Base-by-base conservation (phyloP, 495 filamentous ascomycete genomes). In the Neurospora tetrasperma region DNA sequence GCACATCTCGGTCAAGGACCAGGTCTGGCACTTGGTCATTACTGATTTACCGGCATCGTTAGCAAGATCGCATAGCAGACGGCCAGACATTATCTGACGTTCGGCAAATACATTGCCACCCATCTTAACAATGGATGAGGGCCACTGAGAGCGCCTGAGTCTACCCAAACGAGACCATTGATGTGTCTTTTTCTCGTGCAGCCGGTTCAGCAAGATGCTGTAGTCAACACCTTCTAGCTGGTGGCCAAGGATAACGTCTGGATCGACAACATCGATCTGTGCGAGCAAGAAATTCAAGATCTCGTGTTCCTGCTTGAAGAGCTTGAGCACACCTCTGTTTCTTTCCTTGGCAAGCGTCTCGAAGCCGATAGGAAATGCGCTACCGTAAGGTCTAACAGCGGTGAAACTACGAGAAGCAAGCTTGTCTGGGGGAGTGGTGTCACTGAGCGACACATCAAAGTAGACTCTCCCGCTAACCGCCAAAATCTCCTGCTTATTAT, bases 1-100 rank as follows among this genome's bases (percentile, higher is more conserved):
- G 81, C 93, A 97, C 93, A 99, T 99, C 81, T 99, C 96, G 0
- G 93, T 96, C 80, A 99, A 85, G 82, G 90, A 97, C 96, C 96
- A 99, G 5, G 94, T 96, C 79, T 97, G 94, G 79, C 96, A 99
- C 84, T 96, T 96, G 74, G 88, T 92, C 94, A 97, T 98, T 69
- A 95, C 88, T 35, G 94, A 98, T 87, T 97, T 98, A 81, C 96
- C 96, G 79, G 96, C 92, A 74, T 99, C 96, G 78, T 99, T 99
- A 46, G 90, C 94, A 71, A 98, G 85, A 86, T 99, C 96, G 79
- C 96, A 98, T 69, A 98, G 86, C 70, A 99, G 84, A 74, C 96
- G 90, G 62, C 96, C 96, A 72, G 94, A 88, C 77, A 96, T 92
- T 54, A 98, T 81, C 80, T 96, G 92, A 74, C 95, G 89, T 78